Evolutionary conservation across 345 rosid genomes (phyloP).

Genomic region (Salix purpurea): DNA sequence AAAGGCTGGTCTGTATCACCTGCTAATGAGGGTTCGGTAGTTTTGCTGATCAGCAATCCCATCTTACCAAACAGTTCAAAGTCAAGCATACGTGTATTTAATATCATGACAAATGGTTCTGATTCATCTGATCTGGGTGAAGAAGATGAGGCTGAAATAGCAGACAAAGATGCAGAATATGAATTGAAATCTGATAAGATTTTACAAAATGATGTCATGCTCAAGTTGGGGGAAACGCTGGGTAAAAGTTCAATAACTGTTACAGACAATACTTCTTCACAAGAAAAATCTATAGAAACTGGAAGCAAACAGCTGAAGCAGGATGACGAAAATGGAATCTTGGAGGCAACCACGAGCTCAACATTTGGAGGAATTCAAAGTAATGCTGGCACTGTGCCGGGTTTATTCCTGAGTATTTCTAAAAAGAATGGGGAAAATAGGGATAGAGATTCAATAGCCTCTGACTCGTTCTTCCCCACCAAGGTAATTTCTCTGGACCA

Average conservation of each 20-base stretch:
- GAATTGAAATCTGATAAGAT: background rate
- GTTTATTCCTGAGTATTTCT: slow-evolving; percentile 16
- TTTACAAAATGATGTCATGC: background rate
- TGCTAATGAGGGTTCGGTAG: slow-evolving; percentile 20
- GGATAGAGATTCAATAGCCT: slow-evolving; percentile 14
- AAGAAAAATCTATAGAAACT: slow-evolving; percentile 7
- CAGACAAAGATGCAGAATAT: slow-evolving; percentile 1
- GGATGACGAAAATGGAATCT: slow-evolving; percentile 4
- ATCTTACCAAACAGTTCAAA: slow-evolving; percentile 18
- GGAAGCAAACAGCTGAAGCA: slow-evolving; percentile 3
- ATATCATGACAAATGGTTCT: slow-evolving; percentile 14
- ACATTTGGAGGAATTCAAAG: slow-evolving; percentile 3
- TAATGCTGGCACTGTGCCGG: slow-evolving; percentile 4
- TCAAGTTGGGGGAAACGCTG: background rate
- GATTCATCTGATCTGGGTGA: slow-evolving; percentile 25
- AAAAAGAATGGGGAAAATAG: slow-evolving; percentile 10
- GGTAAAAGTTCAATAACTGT: slow-evolving; percentile 17
- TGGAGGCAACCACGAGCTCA: slow-evolving; percentile 3
- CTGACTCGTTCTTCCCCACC: slow-evolving; percentile 10
- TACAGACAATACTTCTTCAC: slow-evolving; percentile 10
- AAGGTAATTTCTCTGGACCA: slow-evolving; percentile 18
- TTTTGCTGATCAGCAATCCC: slow-evolving; percentile 18
- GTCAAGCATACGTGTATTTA: slow-evolving; percentile 1
- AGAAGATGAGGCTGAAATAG: slow-evolving; percentile 15
- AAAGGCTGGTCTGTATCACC: slow-evolving; percentile 15